Base-by-base conservation (phyloP, 257 asterid species). In the Rhazya stricta region DNA sequence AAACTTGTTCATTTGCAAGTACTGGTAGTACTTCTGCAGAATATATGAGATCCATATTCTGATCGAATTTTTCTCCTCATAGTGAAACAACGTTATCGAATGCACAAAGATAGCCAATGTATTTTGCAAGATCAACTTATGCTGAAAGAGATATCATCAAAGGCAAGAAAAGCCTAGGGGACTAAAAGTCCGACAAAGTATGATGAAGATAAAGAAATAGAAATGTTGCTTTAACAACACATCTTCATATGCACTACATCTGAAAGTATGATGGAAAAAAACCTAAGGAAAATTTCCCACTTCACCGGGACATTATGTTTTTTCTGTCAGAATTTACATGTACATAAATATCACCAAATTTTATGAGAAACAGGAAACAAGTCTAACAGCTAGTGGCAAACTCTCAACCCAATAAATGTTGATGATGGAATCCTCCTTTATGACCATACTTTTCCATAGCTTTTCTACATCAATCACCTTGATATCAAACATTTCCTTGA, bases 401-500 rank as follows among this genome's bases (percentile, higher is more conserved):
- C 60, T n/a, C 23, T 48, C 73, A 27, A 25, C 57, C 23, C 39
- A 9, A 4, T 2, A 67, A 3, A 39, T 34, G 71, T 34, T 67
- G 51, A 67, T 15, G 21, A n/a, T n/a, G 67, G 23, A 60, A 39
- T 12, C 30, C 21, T 60, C 70, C 7, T 37, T 6, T 36, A 11
- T 18, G 29, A 32, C 18, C 50, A 4, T 3, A 19, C n/a, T 23
- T 32, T 19, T 30, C 58, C 18, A 30, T 16, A 10, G 54, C 45
- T n/a, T 71, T 21, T 50, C 62, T 51, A 7, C 46, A 58, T 68
- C 57, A 18, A 36, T 34, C n/a, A 37, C 48, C 29, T 2, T 23
- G n/a, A 43, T 9, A 75, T 86, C 83, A 90, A 73, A 85, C 85
- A 65, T 67, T 78, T 43, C 86, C 90, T 4, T 79, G 84, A 34